Percentiles rank a stretch among this genome's conserved stretches.
Conservation (phyloP, 139 green algal genomes). For the Picochlorum sp. region DNA sequence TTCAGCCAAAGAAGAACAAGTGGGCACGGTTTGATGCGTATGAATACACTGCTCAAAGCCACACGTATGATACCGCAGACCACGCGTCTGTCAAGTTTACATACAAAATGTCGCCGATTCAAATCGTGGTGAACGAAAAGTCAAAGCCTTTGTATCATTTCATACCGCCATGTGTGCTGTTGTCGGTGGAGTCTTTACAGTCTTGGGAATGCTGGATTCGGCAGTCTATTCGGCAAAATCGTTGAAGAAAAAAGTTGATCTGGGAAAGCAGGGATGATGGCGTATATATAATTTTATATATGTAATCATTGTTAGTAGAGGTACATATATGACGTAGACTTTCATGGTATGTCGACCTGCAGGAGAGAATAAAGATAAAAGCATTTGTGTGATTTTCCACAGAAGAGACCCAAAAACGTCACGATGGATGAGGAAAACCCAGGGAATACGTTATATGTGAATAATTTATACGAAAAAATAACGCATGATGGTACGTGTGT, state of each 20-base stretch:
- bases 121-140: constrained; percentile 58
- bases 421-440: constrained; percentile 40
- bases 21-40: constrained; percentile 65
- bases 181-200: constrained; percentile 78
- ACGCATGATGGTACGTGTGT: constrained; percentile 72
- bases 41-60: constrained; percentile 84
- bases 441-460: constrained; percentile 87
- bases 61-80: constrained; percentile 54
- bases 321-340: no score
- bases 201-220: constrained; percentile 79
- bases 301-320: no score
- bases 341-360: no score
- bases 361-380: no score
- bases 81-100: constrained; percentile 64
- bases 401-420: background rate
- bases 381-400: no score
- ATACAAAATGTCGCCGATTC: constrained; percentile 66
- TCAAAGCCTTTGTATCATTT: constrained; percentile 67
- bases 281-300: no score
- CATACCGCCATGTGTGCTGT: constrained; percentile 78
- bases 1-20: constrained; percentile 43
- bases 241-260: constrained; percentile 74
- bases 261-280: constrained; percentile 47
- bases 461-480: constrained; percentile 92
- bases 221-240: constrained; percentile 59